phyloP scores from a whole-genome alignment of 2,329 filamentous ascomycete species.

The Xylaria polymorpha region DNA sequence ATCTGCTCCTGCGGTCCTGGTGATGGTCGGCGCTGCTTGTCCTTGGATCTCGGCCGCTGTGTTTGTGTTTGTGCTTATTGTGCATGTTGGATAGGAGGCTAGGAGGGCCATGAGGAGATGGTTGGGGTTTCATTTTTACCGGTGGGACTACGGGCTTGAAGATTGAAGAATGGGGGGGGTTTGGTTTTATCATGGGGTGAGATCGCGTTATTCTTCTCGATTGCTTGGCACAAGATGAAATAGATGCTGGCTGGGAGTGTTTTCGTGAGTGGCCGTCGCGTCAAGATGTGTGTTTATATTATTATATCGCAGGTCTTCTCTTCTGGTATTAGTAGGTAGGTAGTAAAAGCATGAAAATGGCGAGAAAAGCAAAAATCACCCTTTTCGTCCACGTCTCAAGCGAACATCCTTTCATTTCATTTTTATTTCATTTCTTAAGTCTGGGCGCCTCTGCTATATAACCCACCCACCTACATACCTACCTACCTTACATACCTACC shows the following conservation, averaged over 20 bases:
- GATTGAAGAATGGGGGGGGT: not conserved
- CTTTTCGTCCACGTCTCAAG: not conserved
- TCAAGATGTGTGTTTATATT: not conserved
- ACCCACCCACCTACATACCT: too few species aligned
- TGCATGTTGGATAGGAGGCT: not conserved
- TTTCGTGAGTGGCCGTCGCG: not conserved
- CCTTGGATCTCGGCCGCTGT: not conserved
- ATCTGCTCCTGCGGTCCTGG: not conserved
- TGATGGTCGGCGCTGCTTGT: not conserved
- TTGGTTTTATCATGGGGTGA: not conserved
- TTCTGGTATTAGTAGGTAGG: not conserved
- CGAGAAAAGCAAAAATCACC: not conserved
- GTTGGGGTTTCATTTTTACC: constrained; percentile 18
- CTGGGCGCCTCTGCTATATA: not conserved
- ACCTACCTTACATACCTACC: too few species aligned
- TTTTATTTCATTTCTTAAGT: not conserved
- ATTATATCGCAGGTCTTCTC: not conserved
- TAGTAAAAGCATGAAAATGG: not conserved
- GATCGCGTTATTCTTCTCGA: not conserved
- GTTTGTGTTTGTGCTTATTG: not conserved
- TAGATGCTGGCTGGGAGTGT: not conserved
- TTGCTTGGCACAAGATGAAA: not conserved
- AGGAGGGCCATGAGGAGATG: constrained; percentile 9
- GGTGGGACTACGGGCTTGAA: not conserved
- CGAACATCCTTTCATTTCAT: not conserved